These are phyloP conservation scores for Lentinula edodes DNA, from an alignment of 768 basidiomycete genomes.

Conservation along the genomic window DNA sequence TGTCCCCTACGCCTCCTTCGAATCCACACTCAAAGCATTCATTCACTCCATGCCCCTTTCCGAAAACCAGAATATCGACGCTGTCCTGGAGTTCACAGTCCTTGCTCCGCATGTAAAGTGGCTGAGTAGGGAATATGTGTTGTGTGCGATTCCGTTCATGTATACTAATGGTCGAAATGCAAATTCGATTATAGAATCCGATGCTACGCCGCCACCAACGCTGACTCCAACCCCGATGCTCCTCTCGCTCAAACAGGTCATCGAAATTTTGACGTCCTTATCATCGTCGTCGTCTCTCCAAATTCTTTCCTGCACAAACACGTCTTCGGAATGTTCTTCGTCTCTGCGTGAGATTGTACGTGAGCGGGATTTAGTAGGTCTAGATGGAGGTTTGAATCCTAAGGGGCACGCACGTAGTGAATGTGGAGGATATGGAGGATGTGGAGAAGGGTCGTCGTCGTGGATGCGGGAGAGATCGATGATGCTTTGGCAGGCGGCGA, in stretches of 20 bases:
- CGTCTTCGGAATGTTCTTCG: slow-evolving; percentile 17
- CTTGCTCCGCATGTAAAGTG: slow-evolving; percentile 28
- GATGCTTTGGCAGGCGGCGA: background rate
- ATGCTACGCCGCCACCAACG: too few relatives aligned
- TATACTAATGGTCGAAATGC: slow-evolving; percentile 17
- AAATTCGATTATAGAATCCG: background rate
- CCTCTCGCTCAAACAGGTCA: slow-evolving; percentile 28
- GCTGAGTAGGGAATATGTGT: slow-evolving; percentile 29
- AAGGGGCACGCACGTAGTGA: too few relatives aligned
- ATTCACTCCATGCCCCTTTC: slow-evolving; percentile 9
- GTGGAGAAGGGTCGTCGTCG: slow-evolving; percentile 31
- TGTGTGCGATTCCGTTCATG: slow-evolving; percentile 41
- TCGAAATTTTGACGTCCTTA: slow-evolving; percentile 22
- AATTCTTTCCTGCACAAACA: slow-evolving; percentile 31
- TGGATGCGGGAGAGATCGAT: background rate
- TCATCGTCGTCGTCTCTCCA: slow-evolving; percentile 22
- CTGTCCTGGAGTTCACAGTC: slow-evolving; percentile 28
- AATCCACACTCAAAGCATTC: slow-evolving; percentile 16
- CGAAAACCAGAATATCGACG: slow-evolving; percentile 12
- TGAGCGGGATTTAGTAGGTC: slow-evolving; percentile 22
- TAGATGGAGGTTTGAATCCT: too few relatives aligned
- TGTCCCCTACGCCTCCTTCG: slow-evolving; percentile 12
- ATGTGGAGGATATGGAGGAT: slow-evolving; percentile 7
- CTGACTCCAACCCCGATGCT: slow-evolving; percentile 34
- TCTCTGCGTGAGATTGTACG: slow-evolving; percentile 20